Evolutionary conservation across 2,329 filamentous ascomycete genomes (phyloP).

Genomic region (Sporothrix pallida): DNA sequence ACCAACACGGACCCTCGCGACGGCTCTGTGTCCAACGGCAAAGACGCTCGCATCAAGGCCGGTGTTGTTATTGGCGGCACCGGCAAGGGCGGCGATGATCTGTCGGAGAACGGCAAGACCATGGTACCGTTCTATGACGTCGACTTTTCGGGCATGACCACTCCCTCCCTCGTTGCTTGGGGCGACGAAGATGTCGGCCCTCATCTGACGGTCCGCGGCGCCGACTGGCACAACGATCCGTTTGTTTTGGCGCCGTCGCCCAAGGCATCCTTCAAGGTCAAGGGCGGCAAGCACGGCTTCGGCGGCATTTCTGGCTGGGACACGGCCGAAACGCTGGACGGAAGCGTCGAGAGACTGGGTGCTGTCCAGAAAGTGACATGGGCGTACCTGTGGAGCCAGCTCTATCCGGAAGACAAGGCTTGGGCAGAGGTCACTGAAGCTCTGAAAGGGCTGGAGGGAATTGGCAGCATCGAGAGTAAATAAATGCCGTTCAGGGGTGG

Average conservation of each 20-base stretch:
- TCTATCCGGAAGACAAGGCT: constrained; percentile 46
- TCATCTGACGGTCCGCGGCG: constrained; percentile 45
- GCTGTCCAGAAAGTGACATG: constrained; percentile 48
- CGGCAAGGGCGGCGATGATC: constrained; percentile 43
- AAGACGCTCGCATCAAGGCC: constrained; percentile 48
- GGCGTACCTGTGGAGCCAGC: constrained; percentile 48
- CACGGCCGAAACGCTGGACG: constrained; percentile 45
- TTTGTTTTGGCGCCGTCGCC: constrained; percentile 45
- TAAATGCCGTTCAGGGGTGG: neutral
- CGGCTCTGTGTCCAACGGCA: constrained; percentile 35
- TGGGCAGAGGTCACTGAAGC: constrained; percentile 45
- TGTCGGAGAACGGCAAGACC: constrained; percentile 42
- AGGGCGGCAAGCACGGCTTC: constrained; percentile 47
- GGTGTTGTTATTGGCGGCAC: constrained; percentile 47
- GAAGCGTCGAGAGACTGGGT: constrained; percentile 45
- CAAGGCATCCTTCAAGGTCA: constrained; percentile 47
- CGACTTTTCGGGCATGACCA: constrained; percentile 46
- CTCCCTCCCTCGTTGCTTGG: constrained; percentile 47
- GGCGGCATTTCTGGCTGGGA: constrained; percentile 50
- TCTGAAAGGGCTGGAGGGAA: constrained; percentile 39
- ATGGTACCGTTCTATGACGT: constrained; percentile 45
- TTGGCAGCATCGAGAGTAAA: constrained; percentile 45
- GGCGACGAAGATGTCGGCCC: constrained; percentile 48
- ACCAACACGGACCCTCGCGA: constrained; percentile 46
- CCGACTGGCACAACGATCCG: constrained; percentile 50